Evolutionary conservation across 2,329 filamentous ascomycete genomes (phyloP), one percentile per base, ranked within the genome.

Genomic region (Neobulgaria alba): DNA sequence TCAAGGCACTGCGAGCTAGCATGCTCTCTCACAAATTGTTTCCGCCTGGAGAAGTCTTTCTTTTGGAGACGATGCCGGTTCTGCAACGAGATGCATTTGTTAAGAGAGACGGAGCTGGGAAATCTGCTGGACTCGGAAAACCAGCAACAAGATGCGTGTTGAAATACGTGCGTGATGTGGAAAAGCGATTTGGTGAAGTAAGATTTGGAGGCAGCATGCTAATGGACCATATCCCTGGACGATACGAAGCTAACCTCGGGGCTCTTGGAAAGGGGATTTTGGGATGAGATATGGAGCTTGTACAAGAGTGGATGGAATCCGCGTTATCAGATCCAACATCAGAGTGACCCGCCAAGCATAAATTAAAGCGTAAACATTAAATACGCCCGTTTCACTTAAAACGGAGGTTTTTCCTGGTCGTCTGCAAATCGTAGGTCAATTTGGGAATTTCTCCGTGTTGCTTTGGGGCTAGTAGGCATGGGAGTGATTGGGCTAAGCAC

Each of bases 21-120:
- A 85, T 88, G 78, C 69, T 74, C 46, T 79, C 73, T 38, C 67
- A 73, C 21, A 87, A 87, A 55, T 67, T 89, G 2, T 63, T 86
- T 34, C 84, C 84, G 1, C 84, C 84, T 0, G 84, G 84, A 1
- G 83, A 89, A 57, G 79, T 88, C 0, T 87, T 88, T 54, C 67
- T 78, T 2, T 70, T 88, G 2, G 82, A 86, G 61, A 80, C 72
- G 17, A 77, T 77, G 56, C 69, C 71, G 7, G 82, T 85, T 3
- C 63, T 87, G 45, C 71, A 82, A 49, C 66, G 82, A 10, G 77
- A 84, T 53, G 77, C 80, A 0, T 82, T 84, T 72, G 54, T 60
- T 53, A 44, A 64, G 55, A 17, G 64, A 60, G 3, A 62, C 2
- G 41, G 42, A 9, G 43, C 38, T 9, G 29, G 16, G 29, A 44